These are phyloP conservation scores for Exophiala lecanii-corni DNA, from an alignment of 2,329 filamentous ascomycete genomes.

Conservation along the genomic window DNA sequence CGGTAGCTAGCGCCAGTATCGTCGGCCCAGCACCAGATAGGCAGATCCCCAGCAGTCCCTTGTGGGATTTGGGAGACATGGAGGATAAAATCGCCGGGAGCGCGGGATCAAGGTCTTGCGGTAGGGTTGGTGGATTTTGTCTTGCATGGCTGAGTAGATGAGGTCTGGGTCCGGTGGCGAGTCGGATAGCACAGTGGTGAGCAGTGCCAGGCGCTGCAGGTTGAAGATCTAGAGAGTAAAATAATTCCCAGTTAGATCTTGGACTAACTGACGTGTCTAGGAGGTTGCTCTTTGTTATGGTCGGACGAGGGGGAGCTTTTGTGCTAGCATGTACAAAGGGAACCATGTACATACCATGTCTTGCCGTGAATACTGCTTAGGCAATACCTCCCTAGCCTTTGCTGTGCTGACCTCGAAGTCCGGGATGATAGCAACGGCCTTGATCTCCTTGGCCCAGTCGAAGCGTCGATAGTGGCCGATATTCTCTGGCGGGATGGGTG, in stretches of 20 bases:
- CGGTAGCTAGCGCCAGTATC: slow-evolving; percentile 85
- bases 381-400: slow-evolving; percentile 79
- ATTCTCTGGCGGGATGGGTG: slow-evolving; percentile 81
- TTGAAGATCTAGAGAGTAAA: slow-evolving; percentile 68
- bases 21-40: slow-evolving; percentile 92
- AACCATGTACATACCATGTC: slow-evolving; percentile 64
- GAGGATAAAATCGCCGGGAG: slow-evolving; percentile 85
- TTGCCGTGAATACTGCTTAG: slow-evolving; percentile 68
- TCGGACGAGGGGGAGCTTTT: background rate
- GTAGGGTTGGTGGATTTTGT: slow-evolving; percentile 97
- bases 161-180: slow-evolving; percentile 87
- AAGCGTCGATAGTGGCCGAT: slow-evolving; percentile 98
- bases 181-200: slow-evolving; percentile 83
- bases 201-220: slow-evolving; percentile 83
- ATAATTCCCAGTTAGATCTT: too few relatives aligned
- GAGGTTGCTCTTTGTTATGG: background rate
- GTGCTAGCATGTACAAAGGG: too few relatives aligned
- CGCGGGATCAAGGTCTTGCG: slow-evolving; percentile 82
- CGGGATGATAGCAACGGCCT: slow-evolving; percentile 93
- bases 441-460: slow-evolving; percentile 89
- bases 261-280: too few relatives aligned
- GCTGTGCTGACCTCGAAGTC: slow-evolving; percentile 95
- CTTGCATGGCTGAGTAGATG: slow-evolving; percentile 98
- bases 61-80: slow-evolving; percentile 81
- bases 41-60: slow-evolving; percentile 88